Percentiles rank a stretch among this genome's conserved stretches.
These are phyloP conservation scores for Vitis riparia DNA, from an alignment of 164 flowering plant genomes.

Conservation along the genomic window DNA sequence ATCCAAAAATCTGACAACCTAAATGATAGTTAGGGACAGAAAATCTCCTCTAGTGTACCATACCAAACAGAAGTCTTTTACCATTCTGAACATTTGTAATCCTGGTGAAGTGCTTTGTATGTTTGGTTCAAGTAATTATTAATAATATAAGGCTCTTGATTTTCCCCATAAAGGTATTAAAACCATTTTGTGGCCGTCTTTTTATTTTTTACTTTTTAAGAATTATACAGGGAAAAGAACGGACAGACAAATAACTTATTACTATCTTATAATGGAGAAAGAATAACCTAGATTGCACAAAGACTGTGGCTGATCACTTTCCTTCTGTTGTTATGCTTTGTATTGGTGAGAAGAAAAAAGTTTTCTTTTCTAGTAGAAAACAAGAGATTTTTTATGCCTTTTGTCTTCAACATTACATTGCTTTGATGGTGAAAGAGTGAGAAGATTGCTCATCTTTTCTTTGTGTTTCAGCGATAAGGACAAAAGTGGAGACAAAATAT, in stretches of 20 bases:
- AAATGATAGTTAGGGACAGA: not conserved
- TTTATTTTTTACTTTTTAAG: not conserved
- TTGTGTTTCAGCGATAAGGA: too few relatives aligned
- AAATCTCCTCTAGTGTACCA: not conserved
- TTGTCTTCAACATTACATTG: not conserved
- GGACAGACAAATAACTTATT: not conserved
- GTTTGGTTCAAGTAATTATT: not conserved
- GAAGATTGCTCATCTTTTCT: too few relatives aligned
- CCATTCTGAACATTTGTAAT: not conserved
- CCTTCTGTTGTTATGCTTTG: not conserved
- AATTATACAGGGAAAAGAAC: not conserved
- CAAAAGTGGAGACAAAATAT: too few relatives aligned
- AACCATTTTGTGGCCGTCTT: not conserved
- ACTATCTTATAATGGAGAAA: not conserved
- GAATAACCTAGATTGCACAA: not conserved
- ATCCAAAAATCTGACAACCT: not conserved
- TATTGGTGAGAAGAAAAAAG: not conserved
- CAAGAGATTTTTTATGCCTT: not conserved
- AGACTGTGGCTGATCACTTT: not conserved
- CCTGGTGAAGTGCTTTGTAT: not conserved
- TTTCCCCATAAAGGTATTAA: not conserved
- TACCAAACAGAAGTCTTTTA: not conserved
- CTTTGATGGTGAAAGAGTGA: not conserved
- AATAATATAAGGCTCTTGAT: not conserved
- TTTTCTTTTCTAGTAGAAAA: not conserved